These are phyloP conservation scores for Truncatella angustata DNA, from an alignment of 2,329 filamentous ascomycete genomes.

Conservation along the genomic window DNA sequence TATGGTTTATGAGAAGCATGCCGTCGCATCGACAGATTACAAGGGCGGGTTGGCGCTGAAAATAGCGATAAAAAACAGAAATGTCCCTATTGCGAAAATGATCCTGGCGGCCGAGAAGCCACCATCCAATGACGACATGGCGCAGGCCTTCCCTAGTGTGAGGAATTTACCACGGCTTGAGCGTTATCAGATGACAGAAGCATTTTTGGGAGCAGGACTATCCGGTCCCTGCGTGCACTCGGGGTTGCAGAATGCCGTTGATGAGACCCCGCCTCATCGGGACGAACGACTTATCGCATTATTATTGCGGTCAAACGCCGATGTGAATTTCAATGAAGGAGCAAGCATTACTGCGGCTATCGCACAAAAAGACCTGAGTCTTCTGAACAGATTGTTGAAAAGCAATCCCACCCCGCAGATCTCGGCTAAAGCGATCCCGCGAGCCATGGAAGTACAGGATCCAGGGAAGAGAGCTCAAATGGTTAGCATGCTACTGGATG, in stretches of 20 bases:
- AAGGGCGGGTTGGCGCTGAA: conserved; percentile 50
- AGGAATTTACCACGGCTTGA: conserved; percentile 39
- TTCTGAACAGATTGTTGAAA: conserved; percentile 44
- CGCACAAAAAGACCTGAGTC: conserved; percentile 41
- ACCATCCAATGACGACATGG: conserved; percentile 44
- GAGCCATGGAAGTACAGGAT: conserved; percentile 45
- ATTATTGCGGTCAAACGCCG: conserved; percentile 49
- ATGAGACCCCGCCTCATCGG: conserved; percentile 42
- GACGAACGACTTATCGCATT: conserved; percentile 53
- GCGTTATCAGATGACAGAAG: conserved; percentile 47
- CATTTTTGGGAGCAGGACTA: conserved; percentile 49
- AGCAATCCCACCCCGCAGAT: conserved; percentile 45
- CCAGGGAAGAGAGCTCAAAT: conserved; percentile 43
- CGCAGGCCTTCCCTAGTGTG: conserved; percentile 47
- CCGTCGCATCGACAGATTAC: conserved; percentile 51
- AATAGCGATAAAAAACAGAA: conserved; percentile 44
- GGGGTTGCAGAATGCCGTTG: conserved; percentile 52
- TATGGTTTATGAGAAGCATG: conserved; percentile 41
- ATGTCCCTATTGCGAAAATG: conserved; percentile 41
- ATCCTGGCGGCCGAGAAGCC: conserved; percentile 44
- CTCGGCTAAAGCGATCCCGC: conserved; percentile 44
- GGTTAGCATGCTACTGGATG: conserved; percentile 42
- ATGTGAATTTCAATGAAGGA: conserved; percentile 53
- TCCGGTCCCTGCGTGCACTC: conserved; percentile 44
- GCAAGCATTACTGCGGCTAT: conserved; percentile 48